Evolutionary conservation across 1,284 basidiomycete species (phyloP).

Genomic region (Cutaneotrichosporon cyanovorans): DNA sequence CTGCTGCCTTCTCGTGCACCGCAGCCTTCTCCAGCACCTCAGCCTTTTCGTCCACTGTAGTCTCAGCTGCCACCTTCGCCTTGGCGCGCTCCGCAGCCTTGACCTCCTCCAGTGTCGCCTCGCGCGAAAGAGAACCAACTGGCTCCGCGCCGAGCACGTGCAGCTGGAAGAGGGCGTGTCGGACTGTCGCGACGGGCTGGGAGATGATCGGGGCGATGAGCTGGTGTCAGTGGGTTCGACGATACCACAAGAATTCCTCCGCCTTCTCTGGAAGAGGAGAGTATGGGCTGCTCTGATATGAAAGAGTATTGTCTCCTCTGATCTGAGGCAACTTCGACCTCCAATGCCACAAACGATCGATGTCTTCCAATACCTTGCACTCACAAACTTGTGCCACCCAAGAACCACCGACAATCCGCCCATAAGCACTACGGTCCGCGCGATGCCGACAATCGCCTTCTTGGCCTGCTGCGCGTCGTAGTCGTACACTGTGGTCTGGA

Average conservation of each 20-base stretch:
- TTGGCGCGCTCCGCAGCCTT: background rate
- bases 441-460: background rate
- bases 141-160: background rate
- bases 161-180: slow-evolving; percentile 1
- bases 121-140: background rate
- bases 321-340: no score
- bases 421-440: background rate
- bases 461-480: background rate
- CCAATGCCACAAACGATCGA: no score
- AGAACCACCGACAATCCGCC: background rate
- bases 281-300: no score
- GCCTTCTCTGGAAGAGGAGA: no score
- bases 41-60: background rate
- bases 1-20: background rate
- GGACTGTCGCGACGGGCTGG: background rate
- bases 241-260: no score
- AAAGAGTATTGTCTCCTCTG: no score
- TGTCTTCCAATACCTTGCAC: no score
- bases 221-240: background rate
- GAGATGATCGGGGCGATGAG: slow-evolving; percentile 1
- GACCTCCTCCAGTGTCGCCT: slow-evolving; percentile 2
- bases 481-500: background rate
- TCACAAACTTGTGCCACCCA: slow-evolving; percentile 4
- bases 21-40: background rate
- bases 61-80: background rate